Percentiles rank a stretch among this genome's conserved stretches.
phyloP scores from a whole-genome alignment of 768 basidiomycete genomes.

The Mycena haematopus region DNA sequence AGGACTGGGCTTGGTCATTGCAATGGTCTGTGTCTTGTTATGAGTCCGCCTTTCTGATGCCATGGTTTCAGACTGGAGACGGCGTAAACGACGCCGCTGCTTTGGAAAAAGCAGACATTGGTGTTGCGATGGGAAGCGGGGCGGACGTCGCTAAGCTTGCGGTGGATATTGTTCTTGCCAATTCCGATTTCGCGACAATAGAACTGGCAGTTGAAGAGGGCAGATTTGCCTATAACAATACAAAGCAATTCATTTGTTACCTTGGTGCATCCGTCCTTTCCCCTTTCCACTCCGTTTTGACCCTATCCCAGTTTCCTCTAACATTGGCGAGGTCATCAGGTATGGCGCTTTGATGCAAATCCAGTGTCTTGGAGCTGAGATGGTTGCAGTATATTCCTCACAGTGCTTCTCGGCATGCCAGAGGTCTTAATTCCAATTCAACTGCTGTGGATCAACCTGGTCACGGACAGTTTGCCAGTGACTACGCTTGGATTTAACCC shows the following conservation, averaged over 20 bases:
- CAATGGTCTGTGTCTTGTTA: conserved; percentile 70
- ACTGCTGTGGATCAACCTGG: conserved; percentile 97
- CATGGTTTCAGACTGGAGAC: conserved; percentile 58
- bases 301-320: conserved; percentile 74
- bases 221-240: conserved; percentile 41
- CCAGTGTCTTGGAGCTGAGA: conserved; percentile 2
- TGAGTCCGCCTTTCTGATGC: conserved; percentile 1
- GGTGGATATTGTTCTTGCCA: conserved; percentile 35
- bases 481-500: conserved; percentile 97
- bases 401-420: conserved; percentile 98
- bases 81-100: conserved; percentile 62
- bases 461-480: conserved; percentile 95
- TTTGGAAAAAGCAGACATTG: conserved; percentile 60
- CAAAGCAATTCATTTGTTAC: conserved; percentile 59
- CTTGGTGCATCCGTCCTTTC: conserved; percentile 66
- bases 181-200: not conserved
- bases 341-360: conserved; percentile 21
- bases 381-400: conserved; percentile 85
- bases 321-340: conserved; percentile 96
- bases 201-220: conserved; percentile 24
- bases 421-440: conserved; percentile 98
- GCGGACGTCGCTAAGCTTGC: conserved; percentile 62
- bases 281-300: conserved; percentile 14
- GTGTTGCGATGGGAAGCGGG: conserved; percentile 59
- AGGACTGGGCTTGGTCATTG: conserved; percentile 89